Base-by-base conservation (phyloP, 2,329 filamentous ascomycete species). In the Colletotrichum abscissum region DNA sequence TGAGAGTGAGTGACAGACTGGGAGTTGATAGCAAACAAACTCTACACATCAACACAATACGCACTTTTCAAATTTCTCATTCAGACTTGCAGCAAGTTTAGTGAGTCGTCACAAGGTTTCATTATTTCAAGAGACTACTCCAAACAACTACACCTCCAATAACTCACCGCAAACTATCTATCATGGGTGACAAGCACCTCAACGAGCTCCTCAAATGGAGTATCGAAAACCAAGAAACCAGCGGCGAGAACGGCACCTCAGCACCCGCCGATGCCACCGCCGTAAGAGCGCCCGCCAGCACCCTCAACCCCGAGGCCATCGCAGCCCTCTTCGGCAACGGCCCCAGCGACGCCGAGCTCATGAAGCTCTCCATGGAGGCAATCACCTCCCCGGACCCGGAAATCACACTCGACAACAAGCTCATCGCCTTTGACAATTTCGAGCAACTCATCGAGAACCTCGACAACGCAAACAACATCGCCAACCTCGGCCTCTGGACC, bases 391-490 rank as follows among this genome's bases (percentile, higher is more conserved):
- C 85, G 1, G 87, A 89, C 77, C 85, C 91, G 9, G 88, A 92
- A 69, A 86, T 93, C 69, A 89, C 90, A 4, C 87, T 96, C 63
- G 92, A 95, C 56, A 90, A 94, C 83, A 95, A 94, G 82, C 84
- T 97, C 67, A 90, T 92, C 71, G 95, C 95, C 49, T 97, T 97
- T 83, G 95, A 98, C 88, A 98, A 98, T 85, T 93, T 98, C 75
- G 95, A 98, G 85, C 94, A 97, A 83, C 87, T 98, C 72, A 93
- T 98, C 78, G 95, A 98, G 86, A 92, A 90, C 75, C 91, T 98
- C 78, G 97, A 99, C 87, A 99, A 99, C 82, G 96, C 97, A 72
- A 99, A 98, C 87, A 97, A 98, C 84, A 90, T 99, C 77, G 92
- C 92, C 76, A 89, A 89, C 33, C 86, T 98, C 24, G 89, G 89